A percentile compares a stretch with the other conserved stretches of the same genome.
phyloP scores from a whole-genome alignment of 1,284 basidiomycete genomes.

The Phellinidium pouzarii region DNA sequence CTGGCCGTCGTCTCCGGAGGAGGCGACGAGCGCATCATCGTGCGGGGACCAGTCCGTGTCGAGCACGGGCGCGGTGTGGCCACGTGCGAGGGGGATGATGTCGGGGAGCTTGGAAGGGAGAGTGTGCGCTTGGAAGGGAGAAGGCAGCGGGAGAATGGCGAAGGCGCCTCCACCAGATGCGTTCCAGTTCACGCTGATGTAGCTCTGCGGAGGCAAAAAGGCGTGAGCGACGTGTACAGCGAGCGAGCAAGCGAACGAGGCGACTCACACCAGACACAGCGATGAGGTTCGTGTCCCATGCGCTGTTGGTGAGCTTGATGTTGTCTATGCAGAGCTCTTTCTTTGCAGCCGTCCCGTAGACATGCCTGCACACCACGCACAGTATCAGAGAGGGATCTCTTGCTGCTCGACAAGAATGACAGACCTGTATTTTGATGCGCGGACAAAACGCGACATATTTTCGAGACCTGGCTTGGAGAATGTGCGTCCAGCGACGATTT shows the following conservation, averaged over 20 bases:
- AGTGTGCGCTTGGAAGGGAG: conserved; percentile 53
- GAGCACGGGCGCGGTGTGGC: conserved; percentile 80
- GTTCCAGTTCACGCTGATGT: conserved; percentile 92
- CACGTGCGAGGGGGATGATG: conserved; percentile 86
- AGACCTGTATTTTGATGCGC: conserved; percentile 52
- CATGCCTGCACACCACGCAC: conserved; percentile 54
- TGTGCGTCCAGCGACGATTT: not conserved
- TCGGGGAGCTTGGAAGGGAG: conserved; percentile 86
- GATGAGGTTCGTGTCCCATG: conserved; percentile 96
- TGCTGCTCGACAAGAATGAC: conserved; percentile 11
- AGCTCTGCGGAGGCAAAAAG: conserved; percentile 47
- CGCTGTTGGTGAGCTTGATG: conserved; percentile 81
- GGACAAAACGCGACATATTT: conserved; percentile 51
- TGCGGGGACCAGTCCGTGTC: conserved; percentile 98
- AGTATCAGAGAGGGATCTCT: not conserved
- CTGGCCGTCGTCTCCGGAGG: conserved; percentile 90
- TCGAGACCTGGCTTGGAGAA: not conserved
- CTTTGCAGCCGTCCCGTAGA: conserved; percentile 82
- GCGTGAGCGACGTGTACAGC: conserved; percentile 7
- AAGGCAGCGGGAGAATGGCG: conserved; percentile 81
- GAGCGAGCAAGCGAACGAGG: conserved; percentile 3
- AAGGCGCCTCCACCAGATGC: conserved; percentile 95
- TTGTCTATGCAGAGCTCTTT: conserved; percentile 86
- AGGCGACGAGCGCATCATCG: conserved; percentile 86
- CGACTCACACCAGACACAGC: conserved; percentile 72